These are phyloP conservation scores for Botrytis tulipae DNA, from an alignment of 2,329 filamentous ascomycete genomes.

Conservation along the genomic window DNA sequence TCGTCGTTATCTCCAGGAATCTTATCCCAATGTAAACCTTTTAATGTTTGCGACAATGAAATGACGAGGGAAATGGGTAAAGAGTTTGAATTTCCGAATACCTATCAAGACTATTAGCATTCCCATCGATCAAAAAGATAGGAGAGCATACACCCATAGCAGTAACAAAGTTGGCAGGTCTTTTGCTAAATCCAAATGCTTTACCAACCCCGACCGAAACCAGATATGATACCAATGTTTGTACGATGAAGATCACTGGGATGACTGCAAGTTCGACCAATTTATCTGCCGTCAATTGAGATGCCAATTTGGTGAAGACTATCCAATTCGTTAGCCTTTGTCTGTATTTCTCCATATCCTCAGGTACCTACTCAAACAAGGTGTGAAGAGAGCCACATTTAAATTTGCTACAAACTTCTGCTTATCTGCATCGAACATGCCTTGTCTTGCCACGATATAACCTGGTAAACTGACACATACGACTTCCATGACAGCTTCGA, in stretches of 20 bases:
- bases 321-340: slow-evolving; percentile 24
- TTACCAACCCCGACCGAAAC: slow-evolving; percentile 70
- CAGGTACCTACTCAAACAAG: slow-evolving; percentile 75
- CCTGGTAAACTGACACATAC: slow-evolving; percentile 93
- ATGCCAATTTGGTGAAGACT: slow-evolving; percentile 97
- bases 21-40: slow-evolving; percentile 89
- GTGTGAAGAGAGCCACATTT: slow-evolving; percentile 94
- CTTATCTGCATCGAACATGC: slow-evolving; percentile 92
- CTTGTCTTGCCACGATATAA: slow-evolving; percentile 84
- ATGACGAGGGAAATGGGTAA: slow-evolving; percentile 94
- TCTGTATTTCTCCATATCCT: neutral
- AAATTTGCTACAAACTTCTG: slow-evolving; percentile 97
- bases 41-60: slow-evolving; percentile 87
- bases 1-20: slow-evolving; percentile 92
- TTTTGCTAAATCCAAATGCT: slow-evolving; percentile 76
- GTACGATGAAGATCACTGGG: slow-evolving; percentile 86
- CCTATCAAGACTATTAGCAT: slow-evolving; percentile 43
- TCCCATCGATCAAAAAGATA: slow-evolving; percentile 21
- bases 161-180: slow-evolving; percentile 89
- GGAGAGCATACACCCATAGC: slow-evolving; percentile 75
- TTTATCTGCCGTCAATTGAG: slow-evolving; percentile 88
- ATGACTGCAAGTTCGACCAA: slow-evolving; percentile 89
- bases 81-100: slow-evolving; percentile 98
- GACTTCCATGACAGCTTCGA: slow-evolving; percentile 91
- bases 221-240: slow-evolving; percentile 81